phyloP scores from a whole-genome alignment of 108 stramenopile species.

The Epithemia pelagica region DNA sequence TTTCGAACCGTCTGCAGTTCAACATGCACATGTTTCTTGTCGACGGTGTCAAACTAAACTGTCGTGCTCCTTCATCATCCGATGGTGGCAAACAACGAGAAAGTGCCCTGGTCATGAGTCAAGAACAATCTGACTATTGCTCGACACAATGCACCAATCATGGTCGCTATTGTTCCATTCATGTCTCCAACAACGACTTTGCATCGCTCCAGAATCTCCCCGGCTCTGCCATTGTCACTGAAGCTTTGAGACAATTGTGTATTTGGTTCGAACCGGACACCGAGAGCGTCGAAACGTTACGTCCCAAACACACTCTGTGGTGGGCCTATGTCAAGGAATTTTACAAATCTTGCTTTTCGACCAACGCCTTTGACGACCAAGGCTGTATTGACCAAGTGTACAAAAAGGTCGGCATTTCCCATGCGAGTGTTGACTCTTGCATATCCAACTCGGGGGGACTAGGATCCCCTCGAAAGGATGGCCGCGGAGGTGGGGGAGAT shows the following conservation, averaged over 20 bases:
- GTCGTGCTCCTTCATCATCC: too few species aligned
- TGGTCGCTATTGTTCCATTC: slow-evolving; percentile 63
- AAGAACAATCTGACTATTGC: slow-evolving; percentile 45
- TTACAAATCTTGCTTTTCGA: slow-evolving; percentile 41
- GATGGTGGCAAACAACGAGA: slow-evolving; percentile 72
- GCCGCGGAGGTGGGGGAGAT: background rate
- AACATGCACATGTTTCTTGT: background rate
- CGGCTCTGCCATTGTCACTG: slow-evolving; percentile 86
- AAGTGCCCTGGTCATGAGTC: slow-evolving; percentile 70
- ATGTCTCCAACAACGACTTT: slow-evolving; percentile 46
- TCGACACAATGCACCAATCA: slow-evolving; percentile 90
- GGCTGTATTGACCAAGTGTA: slow-evolving; percentile 79
- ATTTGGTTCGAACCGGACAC: slow-evolving; percentile 85
- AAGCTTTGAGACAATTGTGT: slow-evolving; percentile 83
- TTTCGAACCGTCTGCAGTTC: background rate
- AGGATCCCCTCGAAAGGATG: background rate
- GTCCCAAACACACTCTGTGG: slow-evolving; percentile 54
- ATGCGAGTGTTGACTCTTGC: slow-evolving; percentile 60
- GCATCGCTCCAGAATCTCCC: too few species aligned
- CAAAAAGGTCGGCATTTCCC: slow-evolving; percentile 55
- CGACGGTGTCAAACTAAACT: background rate
- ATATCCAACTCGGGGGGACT: slow-evolving; percentile 80
- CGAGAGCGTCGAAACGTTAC: slow-evolving; percentile 47
- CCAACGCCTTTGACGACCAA: slow-evolving; percentile 46
- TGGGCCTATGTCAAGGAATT: slow-evolving; percentile 89